phyloP scores from a whole-genome alignment of 305 asterid species.

The Withania somnifera region DNA sequence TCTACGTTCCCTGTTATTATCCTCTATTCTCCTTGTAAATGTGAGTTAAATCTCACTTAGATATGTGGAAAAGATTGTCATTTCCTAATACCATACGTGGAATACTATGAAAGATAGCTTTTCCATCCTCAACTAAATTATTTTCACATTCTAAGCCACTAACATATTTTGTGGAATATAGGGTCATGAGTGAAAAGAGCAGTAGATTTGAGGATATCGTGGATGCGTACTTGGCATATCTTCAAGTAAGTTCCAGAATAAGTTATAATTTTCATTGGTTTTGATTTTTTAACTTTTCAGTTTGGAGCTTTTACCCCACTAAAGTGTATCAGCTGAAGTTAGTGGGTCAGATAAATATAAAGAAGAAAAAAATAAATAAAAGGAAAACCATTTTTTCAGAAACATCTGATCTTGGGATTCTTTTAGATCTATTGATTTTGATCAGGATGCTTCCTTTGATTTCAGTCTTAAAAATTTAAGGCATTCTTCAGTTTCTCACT shows the following conservation, averaged over 20 bases:
- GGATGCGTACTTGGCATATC: constrained; percentile 77
- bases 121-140: neutral
- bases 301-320: neutral
- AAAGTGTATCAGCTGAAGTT: neutral
- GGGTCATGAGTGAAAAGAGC: constrained; percentile 42
- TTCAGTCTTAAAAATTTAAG: neutral
- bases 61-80: neutral
- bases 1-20: neutral
- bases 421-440: neutral
- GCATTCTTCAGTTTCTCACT: neutral
- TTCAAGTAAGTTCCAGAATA: constrained; percentile 53
- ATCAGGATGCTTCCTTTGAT: neutral
- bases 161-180: neutral
- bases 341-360: neutral
- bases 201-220: constrained; percentile 71
- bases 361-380: neutral
- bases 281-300: constrained; percentile 1
- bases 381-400: neutral
- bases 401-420: neutral
- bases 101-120: neutral
- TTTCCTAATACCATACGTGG: neutral
- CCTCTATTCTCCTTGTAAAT: neutral
- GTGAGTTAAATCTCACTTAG: neutral
- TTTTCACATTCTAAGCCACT: neutral
- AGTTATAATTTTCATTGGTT: constrained; percentile 1